These are phyloP conservation scores for Aureobasidium sp. DNA, from an alignment of 2,329 filamentous ascomycete species.

Conservation along the genomic window DNA sequence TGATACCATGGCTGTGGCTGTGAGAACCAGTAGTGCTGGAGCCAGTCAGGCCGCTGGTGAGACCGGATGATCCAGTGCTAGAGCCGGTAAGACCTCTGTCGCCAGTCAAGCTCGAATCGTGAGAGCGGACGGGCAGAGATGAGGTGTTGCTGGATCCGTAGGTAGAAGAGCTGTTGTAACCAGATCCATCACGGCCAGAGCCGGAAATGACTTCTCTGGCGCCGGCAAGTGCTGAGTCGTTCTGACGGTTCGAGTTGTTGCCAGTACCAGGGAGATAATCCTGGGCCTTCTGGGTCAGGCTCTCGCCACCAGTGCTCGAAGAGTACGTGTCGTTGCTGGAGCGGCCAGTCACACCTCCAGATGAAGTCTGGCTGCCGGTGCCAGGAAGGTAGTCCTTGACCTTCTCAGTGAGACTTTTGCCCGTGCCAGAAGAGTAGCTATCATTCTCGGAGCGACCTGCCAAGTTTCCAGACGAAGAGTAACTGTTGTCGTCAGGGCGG, in stretches of 20 bases:
- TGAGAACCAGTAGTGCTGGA: constrained; percentile 2
- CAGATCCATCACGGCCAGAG: neutral
- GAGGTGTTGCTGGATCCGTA: constrained; percentile 6
- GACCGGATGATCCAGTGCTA: neutral
- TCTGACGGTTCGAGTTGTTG: too few relatives aligned
- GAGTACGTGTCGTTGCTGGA: constrained; percentile 2
- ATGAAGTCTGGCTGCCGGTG: too few relatives aligned
- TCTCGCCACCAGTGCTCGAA: constrained; percentile 14
- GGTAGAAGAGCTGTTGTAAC: constrained; percentile 12
- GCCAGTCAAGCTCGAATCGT: neutral
- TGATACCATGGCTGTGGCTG: neutral
- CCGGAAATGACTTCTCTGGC: neutral
- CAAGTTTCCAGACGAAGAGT: too few relatives aligned
- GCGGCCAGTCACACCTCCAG: too few relatives aligned
- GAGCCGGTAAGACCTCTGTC: neutral
- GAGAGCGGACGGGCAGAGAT: constrained; percentile 5
- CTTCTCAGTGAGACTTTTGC: too few relatives aligned
- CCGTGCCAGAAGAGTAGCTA: too few relatives aligned
- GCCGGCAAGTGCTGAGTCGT: constrained; percentile 1
- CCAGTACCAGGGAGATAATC: constrained; percentile 8
- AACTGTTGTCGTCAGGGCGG: too few relatives aligned
- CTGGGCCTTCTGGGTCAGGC: constrained; percentile 8
- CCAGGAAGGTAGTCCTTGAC: too few relatives aligned
- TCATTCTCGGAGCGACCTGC: too few relatives aligned
- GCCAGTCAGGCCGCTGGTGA: neutral